phyloP scores from a whole-genome alignment of 208 protist genomes.

The Angomonas ambiguus region DNA sequence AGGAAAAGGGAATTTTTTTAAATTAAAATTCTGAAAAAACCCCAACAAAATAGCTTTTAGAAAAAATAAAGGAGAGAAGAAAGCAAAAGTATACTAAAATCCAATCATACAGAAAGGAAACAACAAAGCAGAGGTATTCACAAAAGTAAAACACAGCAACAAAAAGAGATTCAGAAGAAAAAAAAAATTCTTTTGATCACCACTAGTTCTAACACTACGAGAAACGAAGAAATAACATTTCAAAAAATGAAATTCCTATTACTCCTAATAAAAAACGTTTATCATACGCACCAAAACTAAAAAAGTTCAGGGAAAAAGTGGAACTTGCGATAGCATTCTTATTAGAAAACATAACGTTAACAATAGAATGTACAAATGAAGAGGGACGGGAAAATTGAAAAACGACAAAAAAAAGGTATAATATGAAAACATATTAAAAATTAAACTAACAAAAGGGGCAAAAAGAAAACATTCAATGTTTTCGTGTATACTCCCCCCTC shows the following conservation, averaged over 20 bases:
- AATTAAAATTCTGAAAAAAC: neutral
- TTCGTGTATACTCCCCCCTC: neutral
- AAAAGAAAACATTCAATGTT: neutral
- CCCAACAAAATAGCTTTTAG: neutral
- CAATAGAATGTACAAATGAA: too few species aligned
- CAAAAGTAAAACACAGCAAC: neutral
- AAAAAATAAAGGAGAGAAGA: neutral
- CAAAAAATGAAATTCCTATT: too few species aligned
- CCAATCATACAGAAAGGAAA: too few species aligned
- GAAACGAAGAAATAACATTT: too few species aligned
- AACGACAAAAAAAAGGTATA: neutral
- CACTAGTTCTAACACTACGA: too few species aligned
- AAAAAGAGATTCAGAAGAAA: neutral
- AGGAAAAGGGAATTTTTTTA: neutral
- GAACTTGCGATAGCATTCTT: too few species aligned
- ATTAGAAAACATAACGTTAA: too few species aligned
- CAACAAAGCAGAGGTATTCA: neutral
- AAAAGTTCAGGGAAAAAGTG: too few species aligned
- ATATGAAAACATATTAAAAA: neutral
- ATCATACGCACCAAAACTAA: too few species aligned
- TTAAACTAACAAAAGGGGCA: neutral
- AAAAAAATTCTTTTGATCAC: too few species aligned
- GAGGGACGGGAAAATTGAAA: neutral
- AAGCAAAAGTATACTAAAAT: neutral
- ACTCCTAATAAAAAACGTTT: too few species aligned